Evolutionary conservation across 495 filamentous ascomycete genomes (phyloP).

Genomic region (Xylaria curta): DNA sequence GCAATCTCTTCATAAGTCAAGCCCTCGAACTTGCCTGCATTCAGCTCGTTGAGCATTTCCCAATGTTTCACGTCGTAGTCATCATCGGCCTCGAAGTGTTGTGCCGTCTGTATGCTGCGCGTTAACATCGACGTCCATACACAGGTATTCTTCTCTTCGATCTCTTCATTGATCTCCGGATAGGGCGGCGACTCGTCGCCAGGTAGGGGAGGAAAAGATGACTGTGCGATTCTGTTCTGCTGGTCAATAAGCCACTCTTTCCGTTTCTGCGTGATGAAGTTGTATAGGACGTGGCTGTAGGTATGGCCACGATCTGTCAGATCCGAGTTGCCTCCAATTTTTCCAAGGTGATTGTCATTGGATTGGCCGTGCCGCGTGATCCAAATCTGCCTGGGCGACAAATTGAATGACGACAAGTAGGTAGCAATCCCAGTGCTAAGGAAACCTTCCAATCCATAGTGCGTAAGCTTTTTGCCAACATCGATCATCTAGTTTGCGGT

Average conservation of each 20-base stretch:
- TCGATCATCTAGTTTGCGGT: constrained; percentile 80
- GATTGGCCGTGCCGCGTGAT: constrained; percentile 94
- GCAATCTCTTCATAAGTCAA: constrained; percentile 92
- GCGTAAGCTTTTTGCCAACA: constrained; percentile 90
- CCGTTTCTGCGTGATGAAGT: constrained; percentile 78
- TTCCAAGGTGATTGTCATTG: constrained; percentile 76
- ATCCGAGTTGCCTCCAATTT: constrained; percentile 84
- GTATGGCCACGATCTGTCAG: constrained; percentile 74
- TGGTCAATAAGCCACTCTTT: constrained; percentile 79
- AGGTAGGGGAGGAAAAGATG: constrained; percentile 79
- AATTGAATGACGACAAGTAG: constrained; percentile 94
- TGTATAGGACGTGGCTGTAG: constrained; percentile 75
- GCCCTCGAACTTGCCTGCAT: constrained; percentile 90
- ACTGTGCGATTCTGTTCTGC: constrained; percentile 69
- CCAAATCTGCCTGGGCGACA: constrained; percentile 95
- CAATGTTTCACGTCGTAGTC: constrained; percentile 97
- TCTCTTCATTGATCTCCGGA: constrained; percentile 72
- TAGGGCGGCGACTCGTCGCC: constrained; percentile 95
- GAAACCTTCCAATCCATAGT: constrained; percentile 89
- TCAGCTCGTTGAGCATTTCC: constrained; percentile 97
- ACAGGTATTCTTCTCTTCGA: constrained; percentile 83
- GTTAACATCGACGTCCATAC: constrained; percentile 98
- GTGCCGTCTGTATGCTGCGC: constrained; percentile 80
- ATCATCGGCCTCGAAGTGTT: constrained; percentile 89
- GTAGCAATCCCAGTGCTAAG: constrained; percentile 88